A percentile compares a stretch with the other conserved stretches of the same genome.
phyloP scores from a whole-genome alignment of 2,329 filamentous ascomycete genomes.

The Coniochaeta sp. region DNA sequence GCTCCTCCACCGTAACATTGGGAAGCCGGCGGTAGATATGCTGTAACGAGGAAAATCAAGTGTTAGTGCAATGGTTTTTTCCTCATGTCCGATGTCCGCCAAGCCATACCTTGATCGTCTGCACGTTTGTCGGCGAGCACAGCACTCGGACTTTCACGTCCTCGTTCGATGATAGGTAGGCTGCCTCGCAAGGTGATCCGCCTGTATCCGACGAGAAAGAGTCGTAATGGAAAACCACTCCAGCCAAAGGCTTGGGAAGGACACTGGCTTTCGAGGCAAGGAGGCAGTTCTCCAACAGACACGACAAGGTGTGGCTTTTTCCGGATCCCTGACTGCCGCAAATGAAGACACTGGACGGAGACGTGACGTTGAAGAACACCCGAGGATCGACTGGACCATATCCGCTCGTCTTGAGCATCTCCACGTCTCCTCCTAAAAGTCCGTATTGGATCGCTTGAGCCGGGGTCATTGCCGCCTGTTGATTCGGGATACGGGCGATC shows the following conservation, averaged over 20 bases:
- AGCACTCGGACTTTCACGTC: slow-evolving; percentile 43
- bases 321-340: slow-evolving; percentile 59
- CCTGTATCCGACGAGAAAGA: slow-evolving; percentile 40
- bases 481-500: no score
- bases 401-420: not conserved
- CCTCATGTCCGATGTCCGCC: not conserved
- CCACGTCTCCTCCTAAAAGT: slow-evolving; percentile 19
- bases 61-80: no score
- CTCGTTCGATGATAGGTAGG: slow-evolving; percentile 39
- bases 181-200: slow-evolving; percentile 52
- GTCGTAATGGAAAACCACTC: slow-evolving; percentile 60
- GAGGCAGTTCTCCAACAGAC: slow-evolving; percentile 50
- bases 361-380: slow-evolving; percentile 37
- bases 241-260: slow-evolving; percentile 46
- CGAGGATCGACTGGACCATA: slow-evolving; percentile 18
- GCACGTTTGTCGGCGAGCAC: slow-evolving; percentile 46
- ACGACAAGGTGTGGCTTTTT: slow-evolving; percentile 55
- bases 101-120: slow-evolving; percentile 26
- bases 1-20: slow-evolving; percentile 38
- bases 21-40: slow-evolving; percentile 32
- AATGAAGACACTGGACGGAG: slow-evolving; percentile 54
- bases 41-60: no score
- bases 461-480: no score
- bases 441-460: slow-evolving; percentile 22
- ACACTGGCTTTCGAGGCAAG: slow-evolving; percentile 34